Base-by-base conservation (phyloP, 164 flowering plant genomes). In the Nymphaea thermarum region DNA sequence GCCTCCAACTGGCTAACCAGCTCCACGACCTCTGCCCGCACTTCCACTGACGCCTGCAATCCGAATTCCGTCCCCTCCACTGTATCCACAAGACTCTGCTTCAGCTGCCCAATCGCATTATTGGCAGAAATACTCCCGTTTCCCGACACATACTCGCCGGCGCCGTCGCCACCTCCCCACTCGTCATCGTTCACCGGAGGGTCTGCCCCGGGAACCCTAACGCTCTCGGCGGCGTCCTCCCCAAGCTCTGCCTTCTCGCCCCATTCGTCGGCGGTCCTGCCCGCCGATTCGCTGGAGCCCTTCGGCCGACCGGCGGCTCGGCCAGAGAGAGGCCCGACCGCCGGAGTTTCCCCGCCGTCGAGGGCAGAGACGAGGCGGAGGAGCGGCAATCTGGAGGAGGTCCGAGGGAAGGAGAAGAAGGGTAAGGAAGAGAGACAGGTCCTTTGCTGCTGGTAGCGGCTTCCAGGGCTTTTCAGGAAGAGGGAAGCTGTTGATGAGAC, bases 11-110 rank as follows among this genome's bases (percentile, higher is more conserved):
- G 93, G 73, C 72, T 81, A 63, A 91, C 88, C 65, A 94, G 67
- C 78, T 94, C 98, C 70, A 79, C 74, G 18, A 87, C 85, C 89
- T 94, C 98, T 5, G 87, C 97, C 72, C 97, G 76, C 15, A 85
- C 83, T 68, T 91, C 98, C 10, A 81, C 18, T 7, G 88, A 74
- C 0, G 92, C 92, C 68, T 77, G 74, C 43, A 89, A 86, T 67
- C 97, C 97, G 2, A 85, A 74, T 47, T 88, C 85, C 5, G 95
- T 84, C 63, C 93, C 96, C 60, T 87, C 89, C 70, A 89, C 82
- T 18, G 89, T 82, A 76, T 91, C 99, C 71, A 86, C 90, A 81
- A 94, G 68, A 60, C 82, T 76, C 79, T 86, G 72, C 81, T 89
- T 91, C 83, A 91, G 77, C 17, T 78, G 95, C 78, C 66, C 71